Conservation (phyloP, 2,329 filamentous ascomycete species). For the Fusarium pseudocircinatum region DNA sequence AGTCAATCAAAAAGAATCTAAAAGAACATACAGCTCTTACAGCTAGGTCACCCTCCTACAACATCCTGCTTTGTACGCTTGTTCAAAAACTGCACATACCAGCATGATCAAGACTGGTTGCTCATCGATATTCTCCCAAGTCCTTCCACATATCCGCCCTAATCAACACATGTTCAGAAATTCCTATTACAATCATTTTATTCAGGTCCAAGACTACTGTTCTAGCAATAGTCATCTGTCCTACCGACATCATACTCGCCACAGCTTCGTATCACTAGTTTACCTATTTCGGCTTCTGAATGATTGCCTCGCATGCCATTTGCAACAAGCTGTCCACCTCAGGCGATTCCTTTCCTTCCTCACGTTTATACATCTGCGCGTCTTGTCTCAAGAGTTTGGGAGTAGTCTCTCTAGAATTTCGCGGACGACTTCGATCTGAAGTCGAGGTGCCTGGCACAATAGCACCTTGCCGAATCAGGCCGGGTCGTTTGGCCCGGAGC, state of each 20-base stretch:
- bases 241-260: not conserved
- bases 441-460: fast-evolving
- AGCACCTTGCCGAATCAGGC: fast-evolving
- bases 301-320: fast-evolving
- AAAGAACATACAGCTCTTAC: not conserved
- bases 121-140: no score
- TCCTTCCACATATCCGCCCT: no score
- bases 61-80: not conserved
- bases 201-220: fast-evolving
- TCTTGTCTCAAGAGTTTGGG: not conserved
- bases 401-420: no score
- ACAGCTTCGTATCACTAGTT: fast-evolving
- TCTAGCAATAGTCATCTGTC: fast-evolving
- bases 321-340: fast-evolving
- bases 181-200: fast-evolving
- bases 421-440: not conserved
- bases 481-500: not conserved
- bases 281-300: not conserved
- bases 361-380: not conserved
- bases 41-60: fast-evolving
- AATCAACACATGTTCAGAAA: fast-evolving
- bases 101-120: no score
- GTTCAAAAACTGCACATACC: not conserved
- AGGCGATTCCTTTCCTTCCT: fast-evolving
- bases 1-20: fast-evolving